phyloP scores from a whole-genome alignment of 106 monocot species.

The Gastrodia elata region DNA sequence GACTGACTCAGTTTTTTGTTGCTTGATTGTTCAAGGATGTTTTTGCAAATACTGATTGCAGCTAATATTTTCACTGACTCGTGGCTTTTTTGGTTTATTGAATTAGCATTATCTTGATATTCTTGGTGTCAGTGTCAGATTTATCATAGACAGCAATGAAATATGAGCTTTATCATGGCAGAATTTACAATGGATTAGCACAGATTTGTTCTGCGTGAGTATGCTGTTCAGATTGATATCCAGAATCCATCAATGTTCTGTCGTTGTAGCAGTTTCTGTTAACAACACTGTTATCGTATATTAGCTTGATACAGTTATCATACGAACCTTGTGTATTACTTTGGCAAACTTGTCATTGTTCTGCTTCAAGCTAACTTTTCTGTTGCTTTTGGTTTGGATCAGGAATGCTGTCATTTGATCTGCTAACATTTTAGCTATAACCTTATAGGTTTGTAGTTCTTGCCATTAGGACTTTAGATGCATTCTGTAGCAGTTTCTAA shows the following conservation, averaged over 20 bases:
- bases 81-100: background rate
- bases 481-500: background rate
- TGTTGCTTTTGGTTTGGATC: background rate
- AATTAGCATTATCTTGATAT: background rate
- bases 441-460: background rate
- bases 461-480: background rate
- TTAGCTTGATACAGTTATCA: background rate
- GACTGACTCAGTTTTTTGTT: background rate
- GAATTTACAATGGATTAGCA: background rate
- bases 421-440: background rate
- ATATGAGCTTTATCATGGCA: background rate
- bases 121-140: background rate
- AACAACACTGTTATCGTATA: background rate
- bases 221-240: background rate
- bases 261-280: background rate
- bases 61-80: background rate
- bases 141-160: background rate
- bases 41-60: background rate
- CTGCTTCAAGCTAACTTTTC: background rate
- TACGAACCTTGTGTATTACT: background rate
- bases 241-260: background rate
- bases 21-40: background rate
- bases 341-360: background rate
- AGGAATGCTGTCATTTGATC: background rate
- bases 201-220: background rate